Conservation (phyloP, 352 stramenopile genomes). For the Phytophthora megakarya region DNA sequence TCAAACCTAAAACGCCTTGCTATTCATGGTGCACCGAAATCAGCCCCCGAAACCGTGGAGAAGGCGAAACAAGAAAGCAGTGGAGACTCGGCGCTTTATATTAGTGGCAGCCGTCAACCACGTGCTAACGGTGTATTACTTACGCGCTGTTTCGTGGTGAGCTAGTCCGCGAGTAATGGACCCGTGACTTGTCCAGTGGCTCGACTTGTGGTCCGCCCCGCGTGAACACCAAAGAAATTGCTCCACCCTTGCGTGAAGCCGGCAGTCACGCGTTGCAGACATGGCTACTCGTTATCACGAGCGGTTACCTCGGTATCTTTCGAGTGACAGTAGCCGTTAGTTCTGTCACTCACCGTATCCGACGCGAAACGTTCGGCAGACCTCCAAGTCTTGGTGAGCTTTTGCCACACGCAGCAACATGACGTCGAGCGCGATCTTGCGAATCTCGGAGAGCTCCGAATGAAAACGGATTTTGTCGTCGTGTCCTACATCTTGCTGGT, state of each 20-base stretch:
- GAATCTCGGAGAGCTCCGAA: slow-evolving; percentile 1
- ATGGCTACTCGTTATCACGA: slow-evolving; percentile 26
- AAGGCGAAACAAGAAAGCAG: slow-evolving; percentile 10
- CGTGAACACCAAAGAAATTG: slow-evolving; percentile 35
- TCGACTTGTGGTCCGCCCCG: slow-evolving; percentile 24
- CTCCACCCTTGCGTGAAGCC: background rate
- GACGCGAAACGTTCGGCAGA: slow-evolving; percentile 17
- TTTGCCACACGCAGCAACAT: slow-evolving; percentile 8
- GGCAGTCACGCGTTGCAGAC: slow-evolving; percentile 20
- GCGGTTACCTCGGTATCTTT: slow-evolving; percentile 26
- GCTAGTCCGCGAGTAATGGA: slow-evolving; percentile 35
- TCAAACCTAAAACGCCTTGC: slow-evolving; percentile 4
- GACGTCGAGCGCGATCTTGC: background rate
- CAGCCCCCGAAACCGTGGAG: background rate
- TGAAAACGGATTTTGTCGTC: slow-evolving; percentile 28
- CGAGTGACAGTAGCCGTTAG: slow-evolving; percentile 25
- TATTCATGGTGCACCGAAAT: slow-evolving; percentile 3
- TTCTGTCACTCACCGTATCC: slow-evolving; percentile 14
- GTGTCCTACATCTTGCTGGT: slow-evolving; percentile 15
- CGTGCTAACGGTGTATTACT: slow-evolving; percentile 31
- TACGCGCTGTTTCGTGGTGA: slow-evolving; percentile 30
- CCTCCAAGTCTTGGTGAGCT: slow-evolving; percentile 21
- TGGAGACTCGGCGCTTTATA: background rate
- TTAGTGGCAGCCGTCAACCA: slow-evolving; percentile 3
- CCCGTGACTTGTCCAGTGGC: slow-evolving; percentile 14